phyloP scores from a whole-genome alignment of 1,139 yeast species.

The Arxiozyma telluris region DNA sequence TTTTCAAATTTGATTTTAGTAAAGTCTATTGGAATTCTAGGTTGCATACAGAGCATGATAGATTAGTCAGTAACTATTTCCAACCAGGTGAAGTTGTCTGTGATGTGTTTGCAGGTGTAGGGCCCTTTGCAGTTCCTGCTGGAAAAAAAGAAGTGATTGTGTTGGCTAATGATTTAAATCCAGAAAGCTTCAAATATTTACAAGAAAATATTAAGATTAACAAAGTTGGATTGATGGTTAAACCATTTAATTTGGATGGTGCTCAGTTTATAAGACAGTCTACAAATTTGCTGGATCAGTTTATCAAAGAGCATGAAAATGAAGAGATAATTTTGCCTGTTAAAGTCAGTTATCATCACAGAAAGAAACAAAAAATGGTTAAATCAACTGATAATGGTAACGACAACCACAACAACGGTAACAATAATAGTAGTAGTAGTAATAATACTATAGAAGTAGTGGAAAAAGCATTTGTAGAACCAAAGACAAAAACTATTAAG shows the following conservation, averaged over 20 bases:
- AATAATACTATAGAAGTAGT: neutral
- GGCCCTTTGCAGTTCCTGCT: constrained; percentile 96
- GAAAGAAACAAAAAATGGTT: constrained; percentile 21
- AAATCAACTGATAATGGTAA: neutral
- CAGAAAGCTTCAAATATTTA: constrained; percentile 69
- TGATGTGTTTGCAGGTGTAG: constrained; percentile 98
- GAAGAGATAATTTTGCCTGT: constrained; percentile 27
- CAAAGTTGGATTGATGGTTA: constrained; percentile 52
- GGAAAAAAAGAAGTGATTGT: constrained; percentile 76
- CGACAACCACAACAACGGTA: too few species aligned
- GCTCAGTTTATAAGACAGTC: constrained; percentile 64
- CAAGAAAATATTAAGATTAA: constrained; percentile 55
- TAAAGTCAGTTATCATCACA: constrained; percentile 21
- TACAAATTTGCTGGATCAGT: constrained; percentile 38
- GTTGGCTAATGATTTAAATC: constrained; percentile 89
- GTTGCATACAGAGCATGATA: constrained; percentile 84
- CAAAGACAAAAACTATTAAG: constrained; percentile 26
- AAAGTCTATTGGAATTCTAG: constrained; percentile 98
- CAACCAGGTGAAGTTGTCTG: constrained; percentile 63
- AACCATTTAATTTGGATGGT: constrained; percentile 70
- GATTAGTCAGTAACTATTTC: constrained; percentile 55
- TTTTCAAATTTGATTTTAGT: constrained; percentile 78
- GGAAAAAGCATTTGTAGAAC: constrained; percentile 23
- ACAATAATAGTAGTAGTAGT: too few species aligned
- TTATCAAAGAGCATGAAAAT: constrained; percentile 18